Base-by-base conservation (phyloP, 1,284 basidiomycete genomes). In the Rhizopogon hawkerae region DNA sequence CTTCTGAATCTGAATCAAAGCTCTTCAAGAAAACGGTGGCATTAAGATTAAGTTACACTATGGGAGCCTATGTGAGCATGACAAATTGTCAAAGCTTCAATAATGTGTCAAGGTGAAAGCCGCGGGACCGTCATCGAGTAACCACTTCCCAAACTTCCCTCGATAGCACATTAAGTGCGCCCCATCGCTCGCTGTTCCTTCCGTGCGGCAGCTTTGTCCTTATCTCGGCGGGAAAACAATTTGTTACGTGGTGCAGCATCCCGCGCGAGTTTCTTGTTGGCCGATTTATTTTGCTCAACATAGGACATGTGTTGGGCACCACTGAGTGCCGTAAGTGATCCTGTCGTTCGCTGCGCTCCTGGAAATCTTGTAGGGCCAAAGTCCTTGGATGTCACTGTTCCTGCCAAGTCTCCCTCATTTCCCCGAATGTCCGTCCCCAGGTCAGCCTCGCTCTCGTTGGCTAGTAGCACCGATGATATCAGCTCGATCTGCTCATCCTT, bases 401-500 rank as follows among this genome's bases (percentile, higher is more conserved):
- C 89, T 31, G 79, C 83, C 37, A 91, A 75, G 63, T 92, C 88
- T 31, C 89, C 89, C 60, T 88, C 83, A 21, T 73, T 78, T 18
- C 74, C 86, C 52, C 79, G 77, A 53, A 93, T 79, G 63, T 95
- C 92, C 21, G 82, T 78, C 36, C 91, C 92, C 41, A 93, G 77
- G 60, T 95, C 91, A 9, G 90, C 92, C 60, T 89, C 92, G 56
- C 84, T 87, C 65, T 96, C 92, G 65, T 89, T 92, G 38, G 92
- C 89, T 54, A 94, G 79, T 10, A 98, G 77, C 16, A 98, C 94
- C 10, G 90, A 88, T 54, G 91, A 86, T 34, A 99, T 76, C 14
- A 98, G 78, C 64, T 96, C 93, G 55, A 98, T 95, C 72, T 98
- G 96, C 64, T 96, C 89, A 56, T 90, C 83, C 61, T 83, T 82